phyloP scores from a whole-genome alignment of 805 yeast species.

The Metschnikowia rubicola region DNA sequence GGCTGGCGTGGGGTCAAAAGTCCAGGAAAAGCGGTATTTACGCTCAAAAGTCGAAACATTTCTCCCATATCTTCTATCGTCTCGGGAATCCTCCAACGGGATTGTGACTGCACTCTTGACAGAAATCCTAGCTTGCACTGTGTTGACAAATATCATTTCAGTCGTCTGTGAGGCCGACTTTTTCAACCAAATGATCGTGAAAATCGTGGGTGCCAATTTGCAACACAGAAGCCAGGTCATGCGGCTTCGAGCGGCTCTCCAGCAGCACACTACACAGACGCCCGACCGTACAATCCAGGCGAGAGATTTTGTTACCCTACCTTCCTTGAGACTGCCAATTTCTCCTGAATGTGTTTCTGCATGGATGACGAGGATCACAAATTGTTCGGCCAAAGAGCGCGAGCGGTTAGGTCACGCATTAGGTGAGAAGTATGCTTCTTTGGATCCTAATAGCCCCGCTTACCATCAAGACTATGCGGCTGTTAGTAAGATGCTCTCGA shows the following conservation, averaged over 20 bases:
- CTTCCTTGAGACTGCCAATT: constrained; percentile 4
- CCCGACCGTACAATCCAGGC: not conserved
- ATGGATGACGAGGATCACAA: constrained; percentile 5
- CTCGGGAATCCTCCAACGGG: constrained; percentile 43
- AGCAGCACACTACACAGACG: constrained; percentile 48
- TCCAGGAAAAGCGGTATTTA: constrained; percentile 47
- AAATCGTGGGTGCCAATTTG: constrained; percentile 57
- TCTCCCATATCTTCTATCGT: constrained; percentile 49
- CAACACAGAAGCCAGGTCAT: constrained; percentile 74
- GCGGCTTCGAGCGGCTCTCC: constrained; percentile 64
- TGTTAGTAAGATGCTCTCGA: constrained; percentile 1
- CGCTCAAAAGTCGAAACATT: constrained; percentile 39
- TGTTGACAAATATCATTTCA: constrained; percentile 48
- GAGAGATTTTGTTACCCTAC: not conserved
- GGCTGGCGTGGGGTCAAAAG: constrained; percentile 26
- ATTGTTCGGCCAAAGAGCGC: not conserved
- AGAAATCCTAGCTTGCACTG: constrained; percentile 57
- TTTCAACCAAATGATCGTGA: constrained; percentile 64
- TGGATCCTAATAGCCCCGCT: not conserved
- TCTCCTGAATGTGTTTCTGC: not conserved
- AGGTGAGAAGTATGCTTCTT: not conserved
- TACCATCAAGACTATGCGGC: not conserved
- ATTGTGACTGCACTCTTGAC: constrained; percentile 49
- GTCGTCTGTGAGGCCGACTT: constrained; percentile 71
- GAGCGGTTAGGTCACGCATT: not conserved